phyloP scores from a whole-genome alignment of 306 rosid species.

The Rosa chinensis region DNA sequence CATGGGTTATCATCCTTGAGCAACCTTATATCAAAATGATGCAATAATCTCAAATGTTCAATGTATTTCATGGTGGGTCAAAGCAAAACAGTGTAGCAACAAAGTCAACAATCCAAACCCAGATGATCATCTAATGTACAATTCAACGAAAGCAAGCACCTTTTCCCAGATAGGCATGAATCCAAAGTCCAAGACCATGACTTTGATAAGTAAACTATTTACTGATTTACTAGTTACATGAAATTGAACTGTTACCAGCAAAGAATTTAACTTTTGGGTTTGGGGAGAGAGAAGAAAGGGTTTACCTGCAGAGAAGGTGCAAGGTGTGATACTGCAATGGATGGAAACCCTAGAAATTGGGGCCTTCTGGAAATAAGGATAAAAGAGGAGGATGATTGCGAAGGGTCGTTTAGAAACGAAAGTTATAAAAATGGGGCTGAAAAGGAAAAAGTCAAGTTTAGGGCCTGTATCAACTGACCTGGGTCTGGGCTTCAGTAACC shows the following conservation, averaged over 20 bases:
- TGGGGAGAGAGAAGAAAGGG: slow-evolving; percentile 11
- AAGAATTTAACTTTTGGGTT: slow-evolving; percentile 1
- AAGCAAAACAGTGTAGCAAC: slow-evolving; percentile 3
- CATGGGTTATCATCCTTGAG: neutral
- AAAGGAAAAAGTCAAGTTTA: neutral
- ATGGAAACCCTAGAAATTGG: slow-evolving; percentile 43
- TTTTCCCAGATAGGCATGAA: neutral
- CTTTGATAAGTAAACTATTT: slow-evolving; percentile 1
- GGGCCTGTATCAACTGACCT: neutral
- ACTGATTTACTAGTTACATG: neutral
- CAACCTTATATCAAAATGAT: neutral
- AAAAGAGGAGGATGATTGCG: slow-evolving; percentile 23
- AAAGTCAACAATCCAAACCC: slow-evolving; percentile 25
- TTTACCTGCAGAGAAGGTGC: slow-evolving; percentile 28
- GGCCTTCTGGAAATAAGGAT: slow-evolving; percentile 32
- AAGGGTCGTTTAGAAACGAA: slow-evolving; percentile 23
- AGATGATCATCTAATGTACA: neutral
- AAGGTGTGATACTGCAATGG: slow-evolving; percentile 17
- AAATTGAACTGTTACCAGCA: neutral
- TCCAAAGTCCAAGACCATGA: slow-evolving; percentile 7
- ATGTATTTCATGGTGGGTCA: slow-evolving; percentile 16
- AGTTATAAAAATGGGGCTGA: slow-evolving; percentile 7
- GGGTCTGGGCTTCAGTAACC: neutral
- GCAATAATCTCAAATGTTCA: neutral
- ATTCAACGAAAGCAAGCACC: slow-evolving; percentile 6